Conservation (phyloP, 2,329 filamentous ascomycete genomes). For the Fusarium pilosicola region DNA sequence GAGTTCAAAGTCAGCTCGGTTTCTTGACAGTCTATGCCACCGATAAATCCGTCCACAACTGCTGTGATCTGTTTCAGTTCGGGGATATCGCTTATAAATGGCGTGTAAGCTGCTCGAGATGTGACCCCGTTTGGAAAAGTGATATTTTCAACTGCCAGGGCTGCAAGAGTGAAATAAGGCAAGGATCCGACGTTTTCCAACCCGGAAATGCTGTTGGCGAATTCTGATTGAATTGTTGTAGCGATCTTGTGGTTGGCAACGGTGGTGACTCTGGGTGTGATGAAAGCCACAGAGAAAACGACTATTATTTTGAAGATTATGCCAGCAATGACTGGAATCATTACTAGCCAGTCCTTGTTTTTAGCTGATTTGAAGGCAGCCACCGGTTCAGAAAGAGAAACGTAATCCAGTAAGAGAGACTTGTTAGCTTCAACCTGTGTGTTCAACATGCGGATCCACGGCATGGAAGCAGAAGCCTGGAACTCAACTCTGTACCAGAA, state of each 20-base stretch:
- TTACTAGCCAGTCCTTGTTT: constrained; percentile 51
- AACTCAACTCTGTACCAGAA: constrained; percentile 53
- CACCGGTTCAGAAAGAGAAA: constrained; percentile 45
- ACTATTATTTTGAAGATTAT: constrained; percentile 49
- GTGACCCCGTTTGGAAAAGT: constrained; percentile 49
- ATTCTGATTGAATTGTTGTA: constrained; percentile 44
- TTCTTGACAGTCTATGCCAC: constrained; percentile 46
- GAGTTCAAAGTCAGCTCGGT: constrained; percentile 41
- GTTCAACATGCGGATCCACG: constrained; percentile 51
- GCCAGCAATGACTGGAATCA: constrained; percentile 38
- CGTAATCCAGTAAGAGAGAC: constrained; percentile 52
- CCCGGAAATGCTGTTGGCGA: constrained; percentile 42
- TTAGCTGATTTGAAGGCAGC: constrained; percentile 44
- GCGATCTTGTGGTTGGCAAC: constrained; percentile 37
- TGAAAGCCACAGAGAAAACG: constrained; percentile 50
- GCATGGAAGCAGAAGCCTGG: constrained; percentile 51
- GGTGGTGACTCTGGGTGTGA: constrained; percentile 47
- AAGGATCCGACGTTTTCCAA: constrained; percentile 42
- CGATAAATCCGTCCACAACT: constrained; percentile 50
- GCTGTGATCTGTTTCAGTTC: constrained; percentile 42
- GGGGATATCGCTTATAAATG: constrained; percentile 44
- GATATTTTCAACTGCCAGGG: constrained; percentile 44
- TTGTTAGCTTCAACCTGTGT: constrained; percentile 44
- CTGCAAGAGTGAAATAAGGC: constrained; percentile 49
- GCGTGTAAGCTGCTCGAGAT: constrained; percentile 49